Evolutionary conservation across 208 protist genomes (phyloP), one percentile per base, ranked within the genome.

Genomic region (Porcisia hertigi): DNA sequence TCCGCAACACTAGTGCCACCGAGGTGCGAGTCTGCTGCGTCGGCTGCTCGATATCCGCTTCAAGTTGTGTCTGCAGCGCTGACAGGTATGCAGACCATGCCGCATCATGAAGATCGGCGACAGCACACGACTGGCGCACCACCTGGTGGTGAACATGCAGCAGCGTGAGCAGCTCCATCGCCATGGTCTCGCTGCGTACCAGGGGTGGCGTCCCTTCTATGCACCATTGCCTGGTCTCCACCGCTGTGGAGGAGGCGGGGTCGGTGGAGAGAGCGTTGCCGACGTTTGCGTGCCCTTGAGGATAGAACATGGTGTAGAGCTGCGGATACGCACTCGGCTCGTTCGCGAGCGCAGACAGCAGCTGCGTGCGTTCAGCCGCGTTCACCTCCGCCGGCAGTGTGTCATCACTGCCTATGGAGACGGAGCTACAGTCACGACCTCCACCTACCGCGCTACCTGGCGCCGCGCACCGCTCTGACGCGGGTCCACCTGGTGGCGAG

Each of bases 291-390:
- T 79, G 73, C 18, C 69, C 60, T 55, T 34, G 30, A 18, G 45
- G 55, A 63, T 77, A 74, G 57, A 81, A 81, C 39, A 82, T n/a
- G 39, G 62, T 34, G 76, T 79, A 69, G 3, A 86, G 81, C 49
- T 82, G 75, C 58, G 81, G 81, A 64, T 80, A 82, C 2, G 43
- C 47, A 9, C 53, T 52, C 0, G 72, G 58, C 3, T 75, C 76
- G 52, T 63, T 71, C 7, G 63, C 53, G 34, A 82, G 25, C 8
- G 57, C 52, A 16, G 76, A 69, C 11, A 86, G 43, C 43, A 86
- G 64, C 39, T 71, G 34, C 49, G 77, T 43, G 34, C 77, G 81
- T 49, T 86, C 76, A 3, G 67, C 72, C 58, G 55, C 23, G 43
- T 4, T 55, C 34, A 86, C 55, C 57, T 77, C 76, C 47, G 47